Base-by-base conservation (phyloP, 1,139 yeast species). In the Magnusiomyces tetraspermus region DNA sequence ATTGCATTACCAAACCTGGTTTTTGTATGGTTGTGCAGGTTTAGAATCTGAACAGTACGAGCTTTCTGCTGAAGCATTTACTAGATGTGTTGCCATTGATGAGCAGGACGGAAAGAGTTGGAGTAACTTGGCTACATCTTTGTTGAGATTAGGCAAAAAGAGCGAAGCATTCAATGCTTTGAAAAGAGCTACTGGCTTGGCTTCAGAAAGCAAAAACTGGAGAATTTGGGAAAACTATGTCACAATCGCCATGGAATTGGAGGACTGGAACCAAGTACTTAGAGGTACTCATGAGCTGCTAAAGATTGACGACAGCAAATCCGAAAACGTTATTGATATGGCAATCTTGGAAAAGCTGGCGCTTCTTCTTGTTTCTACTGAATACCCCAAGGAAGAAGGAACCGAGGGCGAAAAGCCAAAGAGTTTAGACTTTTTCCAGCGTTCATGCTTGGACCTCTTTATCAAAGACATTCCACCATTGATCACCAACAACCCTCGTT, bases 71-170 rank as follows among this genome's bases (percentile, higher is more conserved):
- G 95, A 88, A 64, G 97, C 97, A 0, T 90, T 94, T 66, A 83
- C 96, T 1, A 75, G 97, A 61, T 89, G 97, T 71, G 92, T 89
- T 28, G 75, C 96, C 0, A 68, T 92, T 51, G 97, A 90, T 63
- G 96, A 86, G 41, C 76, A 82, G 0, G 89, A 83, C 63, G 77
- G 94, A 0, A 82, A 82, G 64, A 82, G 96, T 1, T 94, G 98
- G 98, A 83, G 96, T n/a, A 94, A 92, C 65, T 75, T 94, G 60
- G 90, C 96, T 3, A 82, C 95, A 19, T 82, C 97, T 0, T 75
- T 87, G 53, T 71, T 89, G 46, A 78, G 79, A 57, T 66, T 78
- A 49, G 83, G 78, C 51, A 85, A 85, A 66, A 69, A 78, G 28
- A 76, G 78, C 56, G 95, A 88, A 58, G 95, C 97, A 0, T 84